Evolutionary conservation across 2,329 filamentous ascomycete species (phyloP), one percentile per base, ranked within the genome.

Genomic region (Gnomoniopsis smithogilvyi): DNA sequence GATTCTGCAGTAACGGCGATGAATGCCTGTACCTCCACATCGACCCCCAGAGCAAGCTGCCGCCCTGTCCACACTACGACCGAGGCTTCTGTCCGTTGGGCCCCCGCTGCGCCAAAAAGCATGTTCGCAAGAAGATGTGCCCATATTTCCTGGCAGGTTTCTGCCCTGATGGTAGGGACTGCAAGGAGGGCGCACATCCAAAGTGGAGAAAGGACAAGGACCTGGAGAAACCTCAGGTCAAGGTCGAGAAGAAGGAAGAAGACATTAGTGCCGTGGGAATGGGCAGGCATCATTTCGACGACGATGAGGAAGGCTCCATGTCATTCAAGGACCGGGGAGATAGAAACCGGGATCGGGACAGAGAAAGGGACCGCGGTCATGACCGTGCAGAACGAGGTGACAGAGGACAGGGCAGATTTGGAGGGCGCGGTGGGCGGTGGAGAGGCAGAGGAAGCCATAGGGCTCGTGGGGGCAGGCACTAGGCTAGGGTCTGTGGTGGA

Each of bases 1-100:
- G 92, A 58, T 97, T 96, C 73, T 99, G 95, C 77, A 91, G 90
- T 64, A 96, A 97, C 76, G 95, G 94, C 65, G 94, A 98, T 74
- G 95, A 99, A 76, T 99, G 95, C 70, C 80, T 96, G 6, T 96
- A 96, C 73, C 86, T 96, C 50, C 92, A 96, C 75, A 90, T 96
- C 67, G 91, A 95, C 68, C 90, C 92, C 52, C 83, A 91, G 71
- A 87, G 89, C 62, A 88, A 91, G 69, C 78, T 91, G 67, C 91
- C 87, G 26, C 87, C 90, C 1, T 96, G 92, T 68, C 91, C 92
- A 64, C 91, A 96, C 75, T 99, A 97, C 78, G 92, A 97, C 63
- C 87, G 89, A 66, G 95, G 95, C 2, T 98, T 98, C 78, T 99
- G 95, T 69, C 91, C 92, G 19, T 82, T 98, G 11, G 95, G 95